Base-by-base conservation (phyloP, 2,329 filamentous ascomycete species). In the Fusarium cicatricum region DNA sequence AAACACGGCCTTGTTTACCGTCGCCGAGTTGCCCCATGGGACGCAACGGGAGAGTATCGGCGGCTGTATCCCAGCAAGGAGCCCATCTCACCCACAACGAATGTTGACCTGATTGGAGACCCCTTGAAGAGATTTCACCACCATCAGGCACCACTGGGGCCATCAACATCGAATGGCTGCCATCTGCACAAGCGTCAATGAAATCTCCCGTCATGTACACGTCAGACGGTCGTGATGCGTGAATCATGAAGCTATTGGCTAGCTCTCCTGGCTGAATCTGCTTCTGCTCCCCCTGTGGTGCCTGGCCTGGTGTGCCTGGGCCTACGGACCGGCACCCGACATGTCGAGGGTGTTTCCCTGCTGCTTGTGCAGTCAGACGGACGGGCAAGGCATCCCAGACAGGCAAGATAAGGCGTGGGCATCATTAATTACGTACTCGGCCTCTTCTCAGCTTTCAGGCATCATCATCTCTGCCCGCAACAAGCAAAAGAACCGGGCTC, bases 181-280 rank as follows among this genome's bases (percentile, higher is more conserved):
- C 52, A 42, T 33, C 44, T 57, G 56, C 58, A 61, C 41, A 49
- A 32, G 33, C 33, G 53, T 42, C 32, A 50, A 37, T 33, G 33
- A 33, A 40, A 49, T 60, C 49, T 34, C 44, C 45, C 52, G 61
- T 64, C 60, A 64, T 47, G 54, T 58, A 50, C 64, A 67, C 60
- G 64, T 67, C 62, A 65, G 62, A n/a, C 43, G 43, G 50, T 39
- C 26, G 15, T 34, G 36, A 19, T 38, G 38, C 42, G 45, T 50
- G 26, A 44, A 40, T 54, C 39, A 39, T 55, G 57, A 59, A 53
- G 32, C 53, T 45, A 42, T 51, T 39, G 15, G 45, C 44, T 37
- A 29, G 38, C 12, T 44, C 33, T 38, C 37, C 37, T 44, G 46
- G 12, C 23, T 17, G 17, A 44, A 51, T 38, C 15, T 62, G 53